Evolutionary conservation across 257 asterid genomes (phyloP).

Genomic region (Solanum chilense): DNA sequence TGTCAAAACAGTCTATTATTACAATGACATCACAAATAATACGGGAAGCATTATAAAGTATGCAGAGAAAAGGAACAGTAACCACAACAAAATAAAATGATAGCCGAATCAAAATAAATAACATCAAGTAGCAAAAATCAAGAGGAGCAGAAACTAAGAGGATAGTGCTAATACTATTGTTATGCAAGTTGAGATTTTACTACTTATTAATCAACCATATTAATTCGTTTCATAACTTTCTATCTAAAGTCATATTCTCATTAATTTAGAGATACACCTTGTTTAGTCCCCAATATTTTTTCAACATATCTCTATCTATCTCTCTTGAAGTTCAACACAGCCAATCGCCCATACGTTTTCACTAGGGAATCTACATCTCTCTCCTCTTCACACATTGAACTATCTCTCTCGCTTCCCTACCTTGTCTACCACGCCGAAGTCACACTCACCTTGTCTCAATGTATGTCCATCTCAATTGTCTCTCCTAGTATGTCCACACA

Average conservation of each 20-base stretch:
- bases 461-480: neutral
- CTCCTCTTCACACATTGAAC: neutral
- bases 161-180: neutral
- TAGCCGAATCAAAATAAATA: neutral
- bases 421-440: neutral
- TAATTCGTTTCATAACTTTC: neutral
- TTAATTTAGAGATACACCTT: neutral
- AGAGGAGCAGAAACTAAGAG: neutral
- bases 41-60: too few relatives aligned
- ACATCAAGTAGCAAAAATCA: neutral
- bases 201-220: neutral
- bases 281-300: neutral
- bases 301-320: neutral
- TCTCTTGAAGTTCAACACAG: rapidly evolving
- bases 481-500: neutral
- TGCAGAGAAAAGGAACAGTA: too few relatives aligned
- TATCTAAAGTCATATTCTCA: neutral
- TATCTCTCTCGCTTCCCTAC: neutral
- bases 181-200: neutral
- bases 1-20: neutral
- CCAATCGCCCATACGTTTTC: neutral
- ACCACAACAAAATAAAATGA: neutral
- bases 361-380: neutral
- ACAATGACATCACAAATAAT: neutral
- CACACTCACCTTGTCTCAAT: neutral